Conservation (phyloP, 805 yeast genomes). For the Tetrapisispora taiwanensis region DNA sequence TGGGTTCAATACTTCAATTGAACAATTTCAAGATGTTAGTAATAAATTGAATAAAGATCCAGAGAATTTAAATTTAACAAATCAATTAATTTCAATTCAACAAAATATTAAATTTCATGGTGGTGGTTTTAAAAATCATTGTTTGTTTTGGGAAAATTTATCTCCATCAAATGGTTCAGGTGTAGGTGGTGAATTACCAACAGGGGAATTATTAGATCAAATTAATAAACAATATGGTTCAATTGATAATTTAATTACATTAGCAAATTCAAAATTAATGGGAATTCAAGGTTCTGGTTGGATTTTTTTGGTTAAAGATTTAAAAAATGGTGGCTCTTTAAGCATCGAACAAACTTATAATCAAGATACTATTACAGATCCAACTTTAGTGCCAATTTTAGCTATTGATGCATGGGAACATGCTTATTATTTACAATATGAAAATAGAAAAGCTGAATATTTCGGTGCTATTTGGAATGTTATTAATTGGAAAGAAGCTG, state of each 20-base stretch:
- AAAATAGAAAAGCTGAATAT: slow-evolving; percentile 84
- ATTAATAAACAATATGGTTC: slow-evolving; percentile 60
- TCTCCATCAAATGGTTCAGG: slow-evolving; percentile 71
- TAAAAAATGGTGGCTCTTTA: slow-evolving; percentile 52
- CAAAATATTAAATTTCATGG: slow-evolving; percentile 82
- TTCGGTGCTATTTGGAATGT: slow-evolving; percentile 93
- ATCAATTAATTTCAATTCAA: slow-evolving; percentile 38
- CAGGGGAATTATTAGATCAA: slow-evolving; percentile 49
- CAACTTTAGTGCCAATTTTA: slow-evolving; percentile 56
- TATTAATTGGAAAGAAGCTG: slow-evolving; percentile 88
- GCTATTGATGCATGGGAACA: slow-evolving; percentile 97
- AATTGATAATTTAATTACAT: slow-evolving; percentile 52
- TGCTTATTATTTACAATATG: slow-evolving; percentile 88
- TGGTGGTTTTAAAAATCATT: slow-evolving; percentile 84
- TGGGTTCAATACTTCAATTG: slow-evolving; percentile 71
- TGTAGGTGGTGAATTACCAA: slow-evolving; percentile 67
- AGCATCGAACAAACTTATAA: slow-evolving; percentile 75
- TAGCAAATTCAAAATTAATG: slow-evolving; percentile 64
- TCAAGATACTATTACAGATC: slow-evolving; percentile 76
- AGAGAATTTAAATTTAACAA: slow-evolving; percentile 30
- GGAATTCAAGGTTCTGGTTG: slow-evolving; percentile 94
- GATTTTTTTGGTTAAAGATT: slow-evolving; percentile 84
- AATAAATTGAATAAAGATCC: slow-evolving; percentile 32
- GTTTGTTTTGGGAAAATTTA: slow-evolving; percentile 78
- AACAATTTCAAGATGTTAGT: slow-evolving; percentile 59